Evolutionary conservation across 495 filamentous ascomycete species (phyloP), one percentile per base, ranked within the genome.

Genomic region (Neurospora sp.): DNA sequence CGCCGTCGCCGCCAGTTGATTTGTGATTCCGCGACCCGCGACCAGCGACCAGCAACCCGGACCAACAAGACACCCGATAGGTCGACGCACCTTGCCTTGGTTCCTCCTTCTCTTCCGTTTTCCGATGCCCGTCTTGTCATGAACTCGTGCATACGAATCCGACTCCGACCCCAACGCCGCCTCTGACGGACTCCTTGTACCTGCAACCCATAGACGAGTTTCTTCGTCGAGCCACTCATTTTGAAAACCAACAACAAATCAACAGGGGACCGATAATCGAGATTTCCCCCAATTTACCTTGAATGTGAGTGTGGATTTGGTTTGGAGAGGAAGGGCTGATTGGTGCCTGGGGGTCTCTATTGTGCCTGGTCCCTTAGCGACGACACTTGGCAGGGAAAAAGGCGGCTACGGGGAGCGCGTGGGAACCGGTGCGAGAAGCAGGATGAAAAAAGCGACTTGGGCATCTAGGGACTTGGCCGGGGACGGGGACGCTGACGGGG

Each of bases 221-320:
- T 81, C 78, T 77, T 83, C 83, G 83, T 85, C 84, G 74, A 82
- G 79, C 81, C 84, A 79, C 83, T 86, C 84, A 73, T 83, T 84
- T 85, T 81, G 79, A 75, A 69, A 76, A 75, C 40, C 43, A 73
- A 43, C 73, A 75, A 71, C 73, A 31, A 34, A 62, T 66, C 54
- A 34, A 66, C 54, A 34, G 54, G 28, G 54, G 15, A 66, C 54
- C 28, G 54, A 66, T 34, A 66, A 66, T 31, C 70, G 24, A 38
- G 21, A 59, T 31, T 71, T 76, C 31, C 72, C 71, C 17, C 34
- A 45, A 42, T 71, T 39, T 70, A n/a, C 73, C 54, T 66, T 70
- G 74, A 77, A 76, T 78, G 78, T 80, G 69, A 81, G 74, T 76
- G 28, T 66, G 54, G 54, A 66, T 66, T 66, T 66, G 54, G 54